Conservation (phyloP, 2,329 filamentous ascomycete species). For the Ascochyta clinopodiicola region DNA sequence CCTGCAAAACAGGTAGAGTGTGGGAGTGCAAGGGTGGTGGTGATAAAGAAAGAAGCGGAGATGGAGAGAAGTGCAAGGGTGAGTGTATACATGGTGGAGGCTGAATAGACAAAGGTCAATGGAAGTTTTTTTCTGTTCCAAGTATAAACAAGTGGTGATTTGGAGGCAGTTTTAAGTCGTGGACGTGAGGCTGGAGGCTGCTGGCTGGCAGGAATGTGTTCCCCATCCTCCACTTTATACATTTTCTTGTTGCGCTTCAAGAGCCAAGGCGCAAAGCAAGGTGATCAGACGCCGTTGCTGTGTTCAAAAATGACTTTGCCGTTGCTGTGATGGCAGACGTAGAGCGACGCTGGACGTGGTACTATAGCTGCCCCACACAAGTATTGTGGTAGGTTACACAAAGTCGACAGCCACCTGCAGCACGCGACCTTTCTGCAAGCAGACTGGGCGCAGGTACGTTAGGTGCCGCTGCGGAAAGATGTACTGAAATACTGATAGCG, state of each 20-base stretch:
- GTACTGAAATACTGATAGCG: neutral
- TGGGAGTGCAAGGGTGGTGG: slow-evolving; percentile 6
- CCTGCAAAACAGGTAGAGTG: neutral
- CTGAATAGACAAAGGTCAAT: neutral
- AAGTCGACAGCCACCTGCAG: slow-evolving; percentile 16
- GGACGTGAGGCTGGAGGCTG: slow-evolving; percentile 3
- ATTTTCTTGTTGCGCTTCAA: neutral
- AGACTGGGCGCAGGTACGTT: slow-evolving; percentile 11
- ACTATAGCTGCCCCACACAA: slow-evolving; percentile 3
- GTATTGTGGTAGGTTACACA: slow-evolving; percentile 21
- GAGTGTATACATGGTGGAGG: slow-evolving; percentile 15
- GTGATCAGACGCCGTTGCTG: neutral
- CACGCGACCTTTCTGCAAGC: slow-evolving; percentile 27
- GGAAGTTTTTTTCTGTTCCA: no score
- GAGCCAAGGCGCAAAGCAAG: slow-evolving; percentile 6
- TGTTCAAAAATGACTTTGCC: neutral
- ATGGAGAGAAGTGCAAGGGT: slow-evolving; percentile 11
- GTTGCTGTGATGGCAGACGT: slow-evolving; percentile 6
- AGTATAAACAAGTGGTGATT: no score
- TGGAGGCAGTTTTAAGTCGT: neutral
- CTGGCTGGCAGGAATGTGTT: slow-evolving; percentile 10
- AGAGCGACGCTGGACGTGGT: slow-evolving; percentile 9
- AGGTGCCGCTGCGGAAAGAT: neutral
- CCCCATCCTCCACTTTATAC: slow-evolving; percentile 15
- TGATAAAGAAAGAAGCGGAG: slow-evolving; percentile 14